Conservation (phyloP, 768 basidiomycete species). For the Dioszegia hungarica region DNA sequence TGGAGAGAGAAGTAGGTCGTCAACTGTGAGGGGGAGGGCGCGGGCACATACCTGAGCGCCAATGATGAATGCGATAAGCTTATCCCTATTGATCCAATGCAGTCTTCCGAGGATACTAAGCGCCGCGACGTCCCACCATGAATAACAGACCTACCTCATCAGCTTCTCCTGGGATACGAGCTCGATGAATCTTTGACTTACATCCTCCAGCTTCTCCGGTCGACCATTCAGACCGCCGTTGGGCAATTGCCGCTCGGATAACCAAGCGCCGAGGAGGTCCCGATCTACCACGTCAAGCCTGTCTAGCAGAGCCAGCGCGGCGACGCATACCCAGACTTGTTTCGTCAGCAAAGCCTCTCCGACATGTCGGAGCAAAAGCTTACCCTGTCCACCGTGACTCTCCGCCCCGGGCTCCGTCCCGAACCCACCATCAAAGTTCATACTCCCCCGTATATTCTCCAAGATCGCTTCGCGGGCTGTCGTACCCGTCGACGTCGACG, state of each 20-base stretch:
- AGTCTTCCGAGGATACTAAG: conserved; percentile 77
- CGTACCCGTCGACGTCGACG: too few relatives aligned
- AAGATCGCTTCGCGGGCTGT: conserved; percentile 48
- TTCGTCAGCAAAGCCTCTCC: background rate
- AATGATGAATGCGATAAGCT: conserved; percentile 74
- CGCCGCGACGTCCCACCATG: conserved; percentile 90
- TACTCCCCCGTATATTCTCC: conserved; percentile 67
- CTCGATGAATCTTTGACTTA: conserved; percentile 51
- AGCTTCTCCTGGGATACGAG: background rate
- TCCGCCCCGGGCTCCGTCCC: conserved; percentile 79
- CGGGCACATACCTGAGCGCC: conserved; percentile 65
- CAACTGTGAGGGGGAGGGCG: background rate
- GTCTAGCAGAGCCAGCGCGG: conserved; percentile 80
- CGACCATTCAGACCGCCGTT: conserved; percentile 92
- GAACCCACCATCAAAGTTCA: conserved; percentile 95
- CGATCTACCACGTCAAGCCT: conserved; percentile 69
- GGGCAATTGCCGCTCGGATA: conserved; percentile 85
- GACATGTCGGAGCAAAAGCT: conserved; percentile 4
- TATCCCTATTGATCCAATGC: conserved; percentile 79
- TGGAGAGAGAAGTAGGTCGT: too few relatives aligned
- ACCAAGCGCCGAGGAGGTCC: conserved; percentile 84
- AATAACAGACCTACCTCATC: conserved; percentile 78
- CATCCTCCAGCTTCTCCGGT: conserved; percentile 97
- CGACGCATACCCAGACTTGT: conserved; percentile 86
- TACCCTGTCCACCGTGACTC: conserved; percentile 88